Conservation (phyloP, 106 monocot genomes). For the Xerophyta viscosa region DNA sequence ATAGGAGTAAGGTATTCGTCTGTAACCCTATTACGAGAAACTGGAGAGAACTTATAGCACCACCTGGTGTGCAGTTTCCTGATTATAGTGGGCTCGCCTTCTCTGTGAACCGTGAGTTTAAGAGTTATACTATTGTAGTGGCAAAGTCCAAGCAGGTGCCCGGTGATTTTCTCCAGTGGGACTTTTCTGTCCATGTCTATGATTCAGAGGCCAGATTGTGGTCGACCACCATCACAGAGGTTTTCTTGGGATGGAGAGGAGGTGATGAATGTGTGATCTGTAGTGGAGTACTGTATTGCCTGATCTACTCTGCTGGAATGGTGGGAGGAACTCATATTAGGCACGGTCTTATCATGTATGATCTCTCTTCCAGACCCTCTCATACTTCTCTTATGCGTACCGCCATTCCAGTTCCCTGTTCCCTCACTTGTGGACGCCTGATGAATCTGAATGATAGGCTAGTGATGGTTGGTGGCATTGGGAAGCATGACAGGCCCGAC, state of each 20-base stretch:
- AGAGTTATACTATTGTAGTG: constrained; percentile 39
- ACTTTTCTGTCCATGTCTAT: constrained; percentile 62
- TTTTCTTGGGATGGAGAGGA: constrained; percentile 77
- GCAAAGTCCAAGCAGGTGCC: constrained; percentile 62
- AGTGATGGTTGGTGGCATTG: constrained; percentile 95
- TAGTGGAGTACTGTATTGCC: constrained; percentile 58
- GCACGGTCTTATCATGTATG: constrained; percentile 57
- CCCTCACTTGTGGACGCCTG: constrained; percentile 79
- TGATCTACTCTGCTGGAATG: constrained; percentile 58
- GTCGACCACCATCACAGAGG: constrained; percentile 40
- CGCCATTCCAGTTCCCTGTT: constrained; percentile 47
- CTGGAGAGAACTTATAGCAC: constrained; percentile 49
- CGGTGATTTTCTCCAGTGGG: constrained; percentile 68
- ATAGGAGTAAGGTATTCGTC: constrained; percentile 44
- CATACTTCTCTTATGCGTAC: constrained; percentile 28
- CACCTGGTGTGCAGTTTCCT: constrained; percentile 37
- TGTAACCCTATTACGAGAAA: constrained; percentile 78
- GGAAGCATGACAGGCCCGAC: constrained; percentile 62
- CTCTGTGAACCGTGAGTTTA: constrained; percentile 31
- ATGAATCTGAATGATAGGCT: constrained; percentile 76
- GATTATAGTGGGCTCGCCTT: constrained; percentile 76
- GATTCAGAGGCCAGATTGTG: constrained; percentile 39
- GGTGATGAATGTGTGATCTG: constrained; percentile 86
- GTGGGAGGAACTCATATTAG: constrained; percentile 38
- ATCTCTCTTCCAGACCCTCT: constrained; percentile 27